These are phyloP conservation scores for Picochlorum sp. DNA, from an alignment of 139 green algal genomes.

Conservation along the genomic window DNA sequence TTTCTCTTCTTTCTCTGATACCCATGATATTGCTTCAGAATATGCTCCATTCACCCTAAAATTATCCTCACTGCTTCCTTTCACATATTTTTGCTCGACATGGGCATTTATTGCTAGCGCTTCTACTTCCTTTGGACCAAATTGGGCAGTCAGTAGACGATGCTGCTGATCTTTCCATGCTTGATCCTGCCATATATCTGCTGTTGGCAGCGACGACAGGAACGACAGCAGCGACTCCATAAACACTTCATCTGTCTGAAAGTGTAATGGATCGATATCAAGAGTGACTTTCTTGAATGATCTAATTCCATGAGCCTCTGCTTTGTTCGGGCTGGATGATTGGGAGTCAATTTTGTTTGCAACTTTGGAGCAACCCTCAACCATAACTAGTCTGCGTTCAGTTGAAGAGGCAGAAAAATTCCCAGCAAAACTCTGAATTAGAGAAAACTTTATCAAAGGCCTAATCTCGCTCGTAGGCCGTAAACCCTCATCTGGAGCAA, in stretches of 20 bases:
- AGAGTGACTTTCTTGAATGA: slow-evolving; percentile 63
- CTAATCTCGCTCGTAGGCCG: neutral
- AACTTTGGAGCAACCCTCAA: neutral
- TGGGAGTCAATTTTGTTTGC: neutral
- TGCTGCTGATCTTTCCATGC: slow-evolving; percentile 50
- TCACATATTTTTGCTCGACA: neutral
- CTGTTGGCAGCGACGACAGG: slow-evolving; percentile 48
- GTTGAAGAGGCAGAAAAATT: neutral
- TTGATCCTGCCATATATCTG: slow-evolving; percentile 57
- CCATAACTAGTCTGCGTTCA: neutral
- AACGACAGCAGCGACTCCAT: slow-evolving; percentile 65
- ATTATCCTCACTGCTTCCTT: neutral
- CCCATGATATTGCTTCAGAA: slow-evolving; percentile 32
- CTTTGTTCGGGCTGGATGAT: neutral
- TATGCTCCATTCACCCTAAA: neutral
- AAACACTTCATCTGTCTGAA: slow-evolving; percentile 54
- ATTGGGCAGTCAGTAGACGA: slow-evolving; percentile 39
- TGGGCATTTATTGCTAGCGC: slow-evolving; percentile 29
- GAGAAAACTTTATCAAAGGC: slow-evolving; percentile 30
- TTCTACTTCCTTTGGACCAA: slow-evolving; percentile 44
- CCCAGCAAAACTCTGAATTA: slow-evolving; percentile 33
- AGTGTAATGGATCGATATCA: slow-evolving; percentile 4
- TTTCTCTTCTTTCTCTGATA: slow-evolving; percentile 39
- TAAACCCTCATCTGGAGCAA: slow-evolving; percentile 37
- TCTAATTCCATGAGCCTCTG: slow-evolving; percentile 31